Base-by-base conservation (phyloP, 75 land plant genomes). In the Cunninghamia lanceolata region DNA sequence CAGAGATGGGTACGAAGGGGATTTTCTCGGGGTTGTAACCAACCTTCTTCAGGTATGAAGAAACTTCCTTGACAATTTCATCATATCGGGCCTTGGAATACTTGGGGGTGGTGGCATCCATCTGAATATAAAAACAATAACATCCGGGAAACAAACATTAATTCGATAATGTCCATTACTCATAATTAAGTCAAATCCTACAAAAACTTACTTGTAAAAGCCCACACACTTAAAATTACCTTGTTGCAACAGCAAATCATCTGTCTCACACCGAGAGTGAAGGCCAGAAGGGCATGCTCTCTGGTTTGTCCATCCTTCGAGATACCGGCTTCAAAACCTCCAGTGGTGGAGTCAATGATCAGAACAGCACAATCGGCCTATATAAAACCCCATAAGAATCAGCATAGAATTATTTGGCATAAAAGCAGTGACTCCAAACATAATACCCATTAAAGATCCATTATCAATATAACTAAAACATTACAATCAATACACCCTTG, bases 91-190 rank as follows among this genome's bases (percentile, higher is more conserved):
- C 93, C 93, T 92, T 92, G 38, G 93, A 91, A 85, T 91, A 92
- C 90, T 92, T 92, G n/a, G 93, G 93, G 3, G 92, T 92, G 3
- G 93, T 92, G 15, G 93, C 93, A 86, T 92, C 93, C 93, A 92
- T 92, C 93, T 90, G 42, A 28, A 75, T 66, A 28, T 1, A 28
- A 66, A 21, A 7, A 25, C n/a, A 28, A 66, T 4, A 1, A 66
- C 30, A 6, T 66, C 9, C 21, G n/a, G n/a, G 14, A 14, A 50
- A 50, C 0, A 14, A 2, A 0, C n/a, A n/a, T n/a, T 50, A 2
- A 50, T 43, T 43, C 11, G 14, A 13, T 2, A 50, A 50, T 2
- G 2, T 50, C 53, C 15, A 50, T 13, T 15, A 15, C 53, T 2
- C 15, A 11, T 50, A 50, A 1, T 50, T 2, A 50, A 14, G 14